These are phyloP conservation scores for Atalantia buxifolia DNA, from an alignment of 345 rosid genomes.

Conservation along the genomic window DNA sequence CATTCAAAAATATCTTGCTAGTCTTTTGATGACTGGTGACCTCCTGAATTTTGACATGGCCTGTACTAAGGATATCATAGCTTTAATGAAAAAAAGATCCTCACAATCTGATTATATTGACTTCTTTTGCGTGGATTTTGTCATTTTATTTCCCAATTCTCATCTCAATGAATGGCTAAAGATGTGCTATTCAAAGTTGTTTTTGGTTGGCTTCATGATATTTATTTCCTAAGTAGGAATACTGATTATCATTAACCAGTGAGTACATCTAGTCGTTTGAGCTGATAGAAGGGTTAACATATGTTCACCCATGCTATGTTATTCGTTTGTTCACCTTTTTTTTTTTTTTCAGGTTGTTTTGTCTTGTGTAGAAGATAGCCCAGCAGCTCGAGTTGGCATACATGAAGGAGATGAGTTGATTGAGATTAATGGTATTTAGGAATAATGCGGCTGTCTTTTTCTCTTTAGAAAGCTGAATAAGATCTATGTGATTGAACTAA, in stretches of 20 bases:
- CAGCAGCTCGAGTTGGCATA: constrained; percentile 89
- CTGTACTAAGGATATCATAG: background rate
- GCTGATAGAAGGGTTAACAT: background rate
- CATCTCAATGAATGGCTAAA: too few relatives aligned
- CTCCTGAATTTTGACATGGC: background rate
- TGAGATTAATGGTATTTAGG: constrained; percentile 75
- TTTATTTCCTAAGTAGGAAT: background rate
- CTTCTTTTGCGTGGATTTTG: background rate
- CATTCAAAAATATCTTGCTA: background rate
- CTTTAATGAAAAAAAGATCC: background rate
- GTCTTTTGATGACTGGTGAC: background rate
- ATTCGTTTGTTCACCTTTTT: background rate
- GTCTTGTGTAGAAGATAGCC: constrained; percentile 78
- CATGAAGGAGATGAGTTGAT: constrained; percentile 81
- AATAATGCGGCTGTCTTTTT: background rate
- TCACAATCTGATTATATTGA: background rate
- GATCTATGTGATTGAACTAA: background rate
- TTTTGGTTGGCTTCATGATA: background rate
- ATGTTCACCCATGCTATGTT: background rate
- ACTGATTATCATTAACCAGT: background rate
- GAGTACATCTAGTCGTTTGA: background rate
- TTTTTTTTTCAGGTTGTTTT: constrained; percentile 61
- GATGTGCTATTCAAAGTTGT: background rate
- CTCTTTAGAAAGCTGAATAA: background rate
- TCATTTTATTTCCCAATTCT: background rate